Conservation (phyloP, 2,329 filamentous ascomycete genomes). For the Arthrinium phaeospermum region DNA sequence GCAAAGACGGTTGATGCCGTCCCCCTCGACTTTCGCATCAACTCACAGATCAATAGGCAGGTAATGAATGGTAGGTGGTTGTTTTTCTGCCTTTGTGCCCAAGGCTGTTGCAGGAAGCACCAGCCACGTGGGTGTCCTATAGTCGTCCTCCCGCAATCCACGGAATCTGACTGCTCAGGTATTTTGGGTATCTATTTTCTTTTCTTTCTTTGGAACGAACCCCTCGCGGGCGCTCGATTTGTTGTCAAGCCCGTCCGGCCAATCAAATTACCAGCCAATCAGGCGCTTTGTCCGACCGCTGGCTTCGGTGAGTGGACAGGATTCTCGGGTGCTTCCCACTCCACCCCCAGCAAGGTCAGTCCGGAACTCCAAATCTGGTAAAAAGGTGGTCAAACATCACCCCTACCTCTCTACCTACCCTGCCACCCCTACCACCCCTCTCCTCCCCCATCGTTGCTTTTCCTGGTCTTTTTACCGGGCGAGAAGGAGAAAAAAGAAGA, state of each 20-base stretch:
- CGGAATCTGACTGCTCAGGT: constrained; percentile 12
- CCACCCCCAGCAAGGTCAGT: constrained; percentile 13
- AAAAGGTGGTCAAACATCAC: constrained; percentile 11
- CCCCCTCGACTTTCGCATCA: neutral
- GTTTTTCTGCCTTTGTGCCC: constrained; percentile 15
- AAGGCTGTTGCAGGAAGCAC: constrained; percentile 13
- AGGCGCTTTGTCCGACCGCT: neutral
- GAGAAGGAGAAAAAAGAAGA: neutral
- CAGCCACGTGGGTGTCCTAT: constrained; percentile 16
- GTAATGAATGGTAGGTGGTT: neutral
- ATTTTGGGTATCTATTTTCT: neutral
- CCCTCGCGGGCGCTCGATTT: constrained; percentile 8
- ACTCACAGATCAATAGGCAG: neutral
- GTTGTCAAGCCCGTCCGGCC: constrained; percentile 9
- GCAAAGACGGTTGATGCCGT: constrained; percentile 14
- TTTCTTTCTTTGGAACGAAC: constrained; percentile 10
- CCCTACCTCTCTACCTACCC: neutral
- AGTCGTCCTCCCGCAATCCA: constrained; percentile 2
- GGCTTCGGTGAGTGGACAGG: constrained; percentile 14
- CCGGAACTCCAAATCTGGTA: constrained; percentile 6
- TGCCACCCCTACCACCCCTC: neutral
- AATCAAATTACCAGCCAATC: constrained; percentile 10
- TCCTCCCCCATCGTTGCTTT: constrained; percentile 4
- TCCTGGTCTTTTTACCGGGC: constrained; percentile 6
- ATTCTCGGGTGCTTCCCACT: constrained; percentile 15